Evolutionary conservation across 257 asterid genomes (phyloP), one percentile per base, ranked within the genome.

Genomic region (Solanum pinnatisectum): DNA sequence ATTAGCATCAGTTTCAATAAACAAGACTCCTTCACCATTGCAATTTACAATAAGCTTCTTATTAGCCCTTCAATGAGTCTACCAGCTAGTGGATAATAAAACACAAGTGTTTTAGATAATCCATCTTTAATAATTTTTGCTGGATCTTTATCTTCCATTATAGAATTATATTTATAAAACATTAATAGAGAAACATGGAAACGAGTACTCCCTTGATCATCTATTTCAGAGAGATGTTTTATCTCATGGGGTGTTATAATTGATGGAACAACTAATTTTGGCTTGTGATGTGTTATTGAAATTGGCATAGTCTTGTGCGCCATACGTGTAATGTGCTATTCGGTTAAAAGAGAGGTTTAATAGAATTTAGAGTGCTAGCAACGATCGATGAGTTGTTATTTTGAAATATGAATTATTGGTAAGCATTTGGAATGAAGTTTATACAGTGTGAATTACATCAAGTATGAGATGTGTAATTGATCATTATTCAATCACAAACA

Each of bases 11-110:
- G 88, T 86, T 39, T 89, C 91, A 71, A 87, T 27, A 79, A 89
- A 89, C 22, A 89, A 44, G 2, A 89, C 65, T 10, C 91, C 89
- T 32, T 87, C 89, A 7, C 63, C 33, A 18, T 79, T 89, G 15
- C 89, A 89, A 15, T 89, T 89, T 1, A 87, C 86, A 6, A 52
- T 83, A 83, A 87, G 86, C 63, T 74, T 83, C 15, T 63, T 89
- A 74, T 87, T 71, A 15, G 39, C 9, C 60, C 49, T 49, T 89
- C 84, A 36, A 87, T 73, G 0, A 89, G 71, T 13, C 88, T 89
- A 35, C 90, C 88, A n/a, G 88, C 90, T 49, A 85, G 27, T 27
- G 90, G 90, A 85, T 88, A 76, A 46, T 85, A 88, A 87, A 84
- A 56, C 37, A 85, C 74, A 25, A 88, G 59, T 42, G 86, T 63